Evolutionary conservation across 2,329 filamentous ascomycete species (phyloP).

Genomic region (Fusarium armeniacum): DNA sequence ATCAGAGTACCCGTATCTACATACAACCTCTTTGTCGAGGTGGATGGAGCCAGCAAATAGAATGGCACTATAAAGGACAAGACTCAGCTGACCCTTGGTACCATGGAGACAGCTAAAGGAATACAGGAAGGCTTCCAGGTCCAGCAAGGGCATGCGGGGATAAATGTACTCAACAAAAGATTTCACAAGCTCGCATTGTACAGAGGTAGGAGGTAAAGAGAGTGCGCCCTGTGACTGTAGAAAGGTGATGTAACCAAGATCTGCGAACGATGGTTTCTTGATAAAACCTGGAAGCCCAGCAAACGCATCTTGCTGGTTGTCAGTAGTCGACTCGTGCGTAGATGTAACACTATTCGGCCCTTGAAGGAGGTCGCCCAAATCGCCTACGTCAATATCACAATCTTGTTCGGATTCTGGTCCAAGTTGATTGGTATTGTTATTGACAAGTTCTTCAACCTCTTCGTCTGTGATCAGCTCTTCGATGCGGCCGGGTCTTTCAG

Average conservation of each 20-base stretch:
- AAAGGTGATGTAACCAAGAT: neutral
- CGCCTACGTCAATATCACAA: neutral
- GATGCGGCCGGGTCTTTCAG: neutral
- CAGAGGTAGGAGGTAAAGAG: neutral
- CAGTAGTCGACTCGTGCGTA: neutral
- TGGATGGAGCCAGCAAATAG: neutral
- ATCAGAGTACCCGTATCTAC: neutral
- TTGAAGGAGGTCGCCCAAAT: neutral
- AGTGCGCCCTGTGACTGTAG: neutral
- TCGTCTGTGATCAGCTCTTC: neutral
- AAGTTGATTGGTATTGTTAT: neutral
- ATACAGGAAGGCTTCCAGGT: neutral
- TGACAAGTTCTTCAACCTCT: neutral
- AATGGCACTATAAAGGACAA: neutral
- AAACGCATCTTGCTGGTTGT: neutral
- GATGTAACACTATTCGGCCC: neutral
- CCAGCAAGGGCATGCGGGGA: neutral
- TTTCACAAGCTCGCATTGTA: neutral
- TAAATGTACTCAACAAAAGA: neutral
- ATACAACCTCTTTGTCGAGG: neutral
- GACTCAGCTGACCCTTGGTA: neutral
- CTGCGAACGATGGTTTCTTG: neutral
- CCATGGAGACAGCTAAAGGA: neutral
- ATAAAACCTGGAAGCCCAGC: neutral
- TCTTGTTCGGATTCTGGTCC: neutral